phyloP scores from a whole-genome alignment of 306 rosid species.

The Arachis stenosperma region DNA sequence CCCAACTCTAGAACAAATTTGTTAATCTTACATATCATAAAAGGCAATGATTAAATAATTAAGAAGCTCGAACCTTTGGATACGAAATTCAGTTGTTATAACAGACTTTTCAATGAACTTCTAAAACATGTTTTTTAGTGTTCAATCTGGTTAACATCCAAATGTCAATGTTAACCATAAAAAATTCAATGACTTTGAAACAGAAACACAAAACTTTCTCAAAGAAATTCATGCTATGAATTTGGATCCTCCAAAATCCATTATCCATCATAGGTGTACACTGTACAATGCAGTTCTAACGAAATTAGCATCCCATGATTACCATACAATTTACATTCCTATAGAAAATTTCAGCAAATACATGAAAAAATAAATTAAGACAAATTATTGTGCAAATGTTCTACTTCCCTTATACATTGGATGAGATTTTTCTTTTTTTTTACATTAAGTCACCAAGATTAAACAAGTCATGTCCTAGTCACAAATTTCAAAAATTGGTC shows the following conservation, averaged over 20 bases:
- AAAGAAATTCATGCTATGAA: slow-evolving; percentile 12
- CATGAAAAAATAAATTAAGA: slow-evolving; percentile 9
- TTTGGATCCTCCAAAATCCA: neutral
- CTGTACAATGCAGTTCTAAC: slow-evolving; percentile 10
- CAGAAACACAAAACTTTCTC: neutral
- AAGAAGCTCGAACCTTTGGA: neutral
- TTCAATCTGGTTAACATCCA: slow-evolving; percentile 8
- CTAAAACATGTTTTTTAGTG: neutral
- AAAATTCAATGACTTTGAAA: slow-evolving; percentile 11
- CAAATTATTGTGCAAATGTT: neutral
- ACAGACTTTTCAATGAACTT: neutral
- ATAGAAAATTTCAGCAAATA: neutral
- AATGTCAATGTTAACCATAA: neutral
- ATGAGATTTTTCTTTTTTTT: neutral
- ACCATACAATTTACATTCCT: neutral
- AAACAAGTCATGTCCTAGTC: slow-evolving; percentile 22
- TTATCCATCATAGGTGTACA: neutral
- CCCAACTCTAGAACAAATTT: slow-evolving; percentile 3
- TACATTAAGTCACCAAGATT: slow-evolving; percentile 1
- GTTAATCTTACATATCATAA: slow-evolving; percentile 7
- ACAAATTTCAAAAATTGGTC: slow-evolving; percentile 22
- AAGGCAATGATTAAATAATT: neutral
- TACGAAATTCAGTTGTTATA: slow-evolving; percentile 7
- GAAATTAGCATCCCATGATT: neutral
- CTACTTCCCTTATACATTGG: slow-evolving; percentile 18